Evolutionary conservation across 768 basidiomycete genomes (phyloP).

Genomic region (Xerocomus potaroensis): DNA sequence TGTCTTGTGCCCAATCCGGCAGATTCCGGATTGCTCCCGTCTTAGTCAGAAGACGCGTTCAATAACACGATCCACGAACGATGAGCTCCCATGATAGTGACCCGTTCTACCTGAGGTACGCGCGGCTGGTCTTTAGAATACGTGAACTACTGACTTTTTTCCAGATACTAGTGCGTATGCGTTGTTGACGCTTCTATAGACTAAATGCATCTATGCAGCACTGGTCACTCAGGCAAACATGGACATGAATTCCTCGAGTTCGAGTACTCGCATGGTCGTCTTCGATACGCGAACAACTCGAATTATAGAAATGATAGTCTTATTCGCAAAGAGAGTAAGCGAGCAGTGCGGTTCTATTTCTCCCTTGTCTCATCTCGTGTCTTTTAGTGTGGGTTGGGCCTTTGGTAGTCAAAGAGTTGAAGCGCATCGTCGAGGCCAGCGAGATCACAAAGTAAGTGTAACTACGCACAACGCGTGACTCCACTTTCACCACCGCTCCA

Average conservation of each 20-base stretch:
- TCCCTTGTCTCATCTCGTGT: background rate
- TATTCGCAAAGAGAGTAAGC: conserved; percentile 97
- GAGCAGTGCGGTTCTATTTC: background rate
- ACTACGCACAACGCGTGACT: background rate
- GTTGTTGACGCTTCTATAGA: background rate
- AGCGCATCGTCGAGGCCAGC: conserved; percentile 87
- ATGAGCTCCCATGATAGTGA: conserved; percentile 46
- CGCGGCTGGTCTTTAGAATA: background rate
- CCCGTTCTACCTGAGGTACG: conserved; percentile 77
- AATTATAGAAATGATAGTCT: conserved; percentile 98
- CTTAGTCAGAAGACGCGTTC: too few relatives aligned
- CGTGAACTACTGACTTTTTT: conserved; percentile 13
- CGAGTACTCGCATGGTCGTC: conserved; percentile 93
- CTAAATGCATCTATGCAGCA: conserved; percentile 28
- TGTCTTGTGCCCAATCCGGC: too few relatives aligned
- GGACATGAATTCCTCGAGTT: conserved; percentile 99
- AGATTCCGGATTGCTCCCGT: too few relatives aligned
- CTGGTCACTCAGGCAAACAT: conserved; percentile 98
- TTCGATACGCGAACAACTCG: conserved; percentile 98
- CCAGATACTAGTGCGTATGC: conserved; percentile 49
- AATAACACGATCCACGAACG: too few relatives aligned
- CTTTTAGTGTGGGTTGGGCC: conserved; percentile 89
- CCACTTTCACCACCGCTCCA: conserved; percentile 31
- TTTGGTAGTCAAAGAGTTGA: conserved; percentile 89
- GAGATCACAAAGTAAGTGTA: conserved; percentile 83